phyloP scores from a whole-genome alignment of 2,329 filamentous ascomycete genomes.

The Ophiosphaerella korrae region DNA sequence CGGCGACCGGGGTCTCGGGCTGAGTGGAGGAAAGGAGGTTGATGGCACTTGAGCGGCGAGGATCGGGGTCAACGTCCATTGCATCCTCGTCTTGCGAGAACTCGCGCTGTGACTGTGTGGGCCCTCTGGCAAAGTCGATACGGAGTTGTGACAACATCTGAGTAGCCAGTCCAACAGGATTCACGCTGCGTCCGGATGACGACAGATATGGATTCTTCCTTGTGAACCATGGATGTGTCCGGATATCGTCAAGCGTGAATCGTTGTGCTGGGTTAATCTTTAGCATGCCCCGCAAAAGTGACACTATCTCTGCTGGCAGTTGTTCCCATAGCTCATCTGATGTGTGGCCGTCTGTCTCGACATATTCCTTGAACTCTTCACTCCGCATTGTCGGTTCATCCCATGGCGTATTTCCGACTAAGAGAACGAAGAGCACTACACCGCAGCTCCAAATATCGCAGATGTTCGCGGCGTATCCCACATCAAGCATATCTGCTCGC shows the following conservation, averaged over 20 bases:
- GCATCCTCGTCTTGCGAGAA: slow-evolving; percentile 54
- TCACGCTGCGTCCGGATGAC: slow-evolving; percentile 72
- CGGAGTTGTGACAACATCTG: slow-evolving; percentile 90
- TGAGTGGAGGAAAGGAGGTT: slow-evolving; percentile 77
- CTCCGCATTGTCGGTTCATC: slow-evolving; percentile 85
- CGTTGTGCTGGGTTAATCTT: slow-evolving; percentile 74
- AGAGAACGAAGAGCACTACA: slow-evolving; percentile 92
- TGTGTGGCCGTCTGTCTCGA: slow-evolving; percentile 77
- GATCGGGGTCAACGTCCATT: slow-evolving; percentile 71
- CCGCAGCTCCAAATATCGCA: slow-evolving; percentile 98
- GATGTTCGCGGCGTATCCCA: slow-evolving; percentile 75
- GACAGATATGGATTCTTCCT: slow-evolving; percentile 78
- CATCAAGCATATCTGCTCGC: slow-evolving; percentile 56
- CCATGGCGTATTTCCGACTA: slow-evolving; percentile 98
- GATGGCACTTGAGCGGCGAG: slow-evolving; percentile 41
- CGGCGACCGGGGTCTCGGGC: slow-evolving; percentile 76
- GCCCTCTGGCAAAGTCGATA: slow-evolving; percentile 80
- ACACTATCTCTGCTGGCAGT: slow-evolving; percentile 74
- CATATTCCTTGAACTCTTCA: slow-evolving; percentile 90
- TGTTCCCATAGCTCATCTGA: slow-evolving; percentile 84
- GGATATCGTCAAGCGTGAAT: slow-evolving; percentile 85
- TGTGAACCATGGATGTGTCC: slow-evolving; percentile 94
- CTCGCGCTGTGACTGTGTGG: slow-evolving; percentile 57
- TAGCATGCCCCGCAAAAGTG: slow-evolving; percentile 91
- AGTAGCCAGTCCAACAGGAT: slow-evolving; percentile 86